A percentile compares a stretch with the other conserved stretches of the same genome.
Evolutionary conservation across 306 rosid genomes (phyloP).

Genomic region (Rosa persica): DNA sequence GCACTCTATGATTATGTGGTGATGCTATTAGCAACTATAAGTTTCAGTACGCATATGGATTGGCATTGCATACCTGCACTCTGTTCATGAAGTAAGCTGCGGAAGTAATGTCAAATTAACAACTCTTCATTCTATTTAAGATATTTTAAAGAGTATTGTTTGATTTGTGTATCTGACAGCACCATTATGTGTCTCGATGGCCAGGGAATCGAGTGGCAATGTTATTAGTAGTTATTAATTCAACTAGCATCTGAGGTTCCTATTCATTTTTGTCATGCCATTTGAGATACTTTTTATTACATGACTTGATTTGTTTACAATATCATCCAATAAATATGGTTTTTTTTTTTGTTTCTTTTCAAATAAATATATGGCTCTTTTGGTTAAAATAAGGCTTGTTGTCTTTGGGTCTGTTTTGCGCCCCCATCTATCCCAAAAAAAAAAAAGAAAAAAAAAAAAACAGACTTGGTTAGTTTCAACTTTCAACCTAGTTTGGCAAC

Average conservation of each 20-base stretch:
- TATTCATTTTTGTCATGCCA: background rate
- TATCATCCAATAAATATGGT: background rate
- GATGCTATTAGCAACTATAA: background rate
- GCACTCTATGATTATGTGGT: conserved; percentile 1
- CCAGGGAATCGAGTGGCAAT: background rate
- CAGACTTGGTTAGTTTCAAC: background rate
- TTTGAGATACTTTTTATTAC: background rate
- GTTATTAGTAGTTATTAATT: background rate
- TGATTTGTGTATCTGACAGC: background rate
- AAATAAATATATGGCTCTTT: background rate
- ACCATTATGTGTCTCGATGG: background rate
- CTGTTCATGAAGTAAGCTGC: conserved; percentile 1
- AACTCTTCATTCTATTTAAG: background rate
- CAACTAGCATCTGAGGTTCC: background rate
- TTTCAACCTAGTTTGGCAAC: background rate
- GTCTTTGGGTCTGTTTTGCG: background rate
- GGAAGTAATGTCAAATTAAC: background rate
- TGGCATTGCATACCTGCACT: background rate
- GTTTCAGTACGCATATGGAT: background rate
- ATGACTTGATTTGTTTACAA: background rate
- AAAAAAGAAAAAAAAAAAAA: background rate
- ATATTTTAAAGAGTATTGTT: background rate
- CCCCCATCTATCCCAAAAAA: background rate
- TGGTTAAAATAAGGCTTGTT: background rate
- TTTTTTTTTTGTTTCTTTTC: background rate